Conservation (phyloP, 2,329 filamentous ascomycete species). For the Bipolaris victoriae region DNA sequence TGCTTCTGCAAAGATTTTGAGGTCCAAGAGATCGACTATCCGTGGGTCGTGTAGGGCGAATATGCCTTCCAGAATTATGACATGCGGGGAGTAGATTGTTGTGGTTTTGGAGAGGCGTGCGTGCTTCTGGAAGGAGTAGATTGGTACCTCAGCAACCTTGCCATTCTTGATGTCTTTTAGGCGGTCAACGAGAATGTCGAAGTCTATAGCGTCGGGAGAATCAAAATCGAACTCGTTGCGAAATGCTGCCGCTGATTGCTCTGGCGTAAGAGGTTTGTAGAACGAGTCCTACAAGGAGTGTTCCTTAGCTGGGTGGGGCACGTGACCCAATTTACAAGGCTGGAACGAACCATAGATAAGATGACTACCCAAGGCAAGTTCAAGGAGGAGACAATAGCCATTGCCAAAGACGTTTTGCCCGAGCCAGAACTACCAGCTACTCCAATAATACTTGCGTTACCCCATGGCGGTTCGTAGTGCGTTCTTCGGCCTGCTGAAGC, state of each 20-base stretch:
- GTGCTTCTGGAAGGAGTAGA: constrained; percentile 96
- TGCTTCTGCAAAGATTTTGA: constrained; percentile 97
- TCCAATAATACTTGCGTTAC: constrained; percentile 93
- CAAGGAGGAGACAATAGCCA: constrained; percentile 86
- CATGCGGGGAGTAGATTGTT: constrained; percentile 93
- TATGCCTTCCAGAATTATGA: constrained; percentile 93
- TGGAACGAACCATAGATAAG: constrained; percentile 78
- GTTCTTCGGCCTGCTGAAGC: constrained; percentile 50
- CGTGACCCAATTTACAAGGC: constrained; percentile 26
- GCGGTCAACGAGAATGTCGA: constrained; percentile 81
- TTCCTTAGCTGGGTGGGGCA: constrained; percentile 25
- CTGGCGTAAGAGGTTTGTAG: constrained; percentile 85
- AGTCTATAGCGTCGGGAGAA: constrained; percentile 91
- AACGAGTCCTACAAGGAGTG: constrained; percentile 77
- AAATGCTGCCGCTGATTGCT: constrained; percentile 81
- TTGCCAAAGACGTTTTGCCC: constrained; percentile 90
- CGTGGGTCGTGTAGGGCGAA: constrained; percentile 90
- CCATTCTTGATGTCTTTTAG: constrained; percentile 86
- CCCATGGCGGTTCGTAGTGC: constrained; percentile 94
- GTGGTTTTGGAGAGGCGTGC: constrained; percentile 79
- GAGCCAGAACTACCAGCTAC: constrained; percentile 95
- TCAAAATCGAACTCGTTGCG: constrained; percentile 96
- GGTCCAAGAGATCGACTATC: constrained; percentile 84
- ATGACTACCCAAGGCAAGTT: constrained; percentile 98
- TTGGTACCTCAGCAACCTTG: constrained; percentile 85